Conservation (phyloP, 768 basidiomycete species). For the Boletus sensibilis region DNA sequence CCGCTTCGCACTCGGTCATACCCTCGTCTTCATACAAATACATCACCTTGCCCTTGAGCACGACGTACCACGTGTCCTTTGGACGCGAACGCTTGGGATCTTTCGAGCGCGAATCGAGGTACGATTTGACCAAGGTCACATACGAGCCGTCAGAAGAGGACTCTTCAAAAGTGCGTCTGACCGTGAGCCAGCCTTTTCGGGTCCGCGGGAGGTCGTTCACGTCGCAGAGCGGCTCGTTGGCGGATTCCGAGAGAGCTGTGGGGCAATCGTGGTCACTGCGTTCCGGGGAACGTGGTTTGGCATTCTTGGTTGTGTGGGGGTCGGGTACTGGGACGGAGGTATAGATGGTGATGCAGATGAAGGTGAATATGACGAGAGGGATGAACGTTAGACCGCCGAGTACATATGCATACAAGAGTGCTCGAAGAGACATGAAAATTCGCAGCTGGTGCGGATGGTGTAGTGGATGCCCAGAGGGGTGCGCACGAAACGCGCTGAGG, state of each 20-base stretch:
- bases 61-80: conserved; percentile 92
- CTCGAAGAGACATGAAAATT: conserved; percentile 54
- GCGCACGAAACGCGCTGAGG: not conserved
- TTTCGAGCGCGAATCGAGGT: conserved; percentile 78
- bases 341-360: conserved; percentile 68
- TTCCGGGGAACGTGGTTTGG: conserved; percentile 27
- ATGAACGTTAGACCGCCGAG: conserved; percentile 90
- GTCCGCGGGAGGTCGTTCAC: conserved; percentile 59
- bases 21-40: conserved; percentile 93
- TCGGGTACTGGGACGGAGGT: conserved; percentile 81
- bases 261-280: conserved; percentile 26
- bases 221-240: conserved; percentile 26
- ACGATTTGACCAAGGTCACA: conserved; percentile 75
- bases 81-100: conserved; percentile 82
- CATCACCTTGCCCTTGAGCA: conserved; percentile 85
- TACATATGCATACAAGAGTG: conserved; percentile 80
- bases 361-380: conserved; percentile 63
- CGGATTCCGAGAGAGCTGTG: conserved; percentile 29
- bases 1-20: conserved; percentile 88
- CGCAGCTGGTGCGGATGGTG: not conserved
- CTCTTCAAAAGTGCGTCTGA: conserved; percentile 78
- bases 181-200: conserved; percentile 80
- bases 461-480: not conserved
- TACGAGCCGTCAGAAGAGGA: conserved; percentile 62
- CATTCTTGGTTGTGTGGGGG: conserved; percentile 43